Evolutionary conservation across 257 asterid genomes (phyloP), one percentile per base, ranked within the genome.

Genomic region (Rehmannia glutinosa): DNA sequence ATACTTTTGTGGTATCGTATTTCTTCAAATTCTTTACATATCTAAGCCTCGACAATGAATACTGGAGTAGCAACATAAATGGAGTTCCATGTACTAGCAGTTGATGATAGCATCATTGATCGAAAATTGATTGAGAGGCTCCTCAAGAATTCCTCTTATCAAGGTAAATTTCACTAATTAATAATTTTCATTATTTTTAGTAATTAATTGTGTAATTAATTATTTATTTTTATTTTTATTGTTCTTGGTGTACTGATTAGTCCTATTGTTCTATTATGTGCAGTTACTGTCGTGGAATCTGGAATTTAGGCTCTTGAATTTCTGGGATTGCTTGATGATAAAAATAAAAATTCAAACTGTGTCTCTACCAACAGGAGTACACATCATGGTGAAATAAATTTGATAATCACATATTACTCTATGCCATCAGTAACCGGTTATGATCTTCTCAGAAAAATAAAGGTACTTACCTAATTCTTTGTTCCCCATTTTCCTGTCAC

Each of bases 351-450:
- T 21, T 24, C 58, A 12, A 19, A 53, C 33, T 27, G 33, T 15
- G 27, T 32, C 25, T 33, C 77, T 32, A 15, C 63, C 25, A 0
- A 41, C 16, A 39, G 30, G n/a, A 51, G 41, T 49, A 62, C n/a
- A n/a, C n/a, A 43, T 64, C 71, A 76, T 69, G 69, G 75, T 17
- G 82, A 82, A 46, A 79, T 85, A 15, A 83, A 83, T 70, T 30
- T 88, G 82, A 88, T 88, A 59, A 86, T 88, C 62, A 82, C 96
- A 6, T 89, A 88, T 59, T 88, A 86, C 59, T 69, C 80, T 28
- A 88, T 88, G 96, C 96, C 96, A n/a, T 85, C 88, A 51, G 24
- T 88, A 46, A 85, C 90, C 3, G 96, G 96, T 11, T 85, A 85
- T 46, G 92, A 88, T 59, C 85, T 88, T 45, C 70, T 83, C 0